Evolutionary conservation across 495 filamentous ascomycete species (phyloP).

Genomic region (Cenococcum geophilum): DNA sequence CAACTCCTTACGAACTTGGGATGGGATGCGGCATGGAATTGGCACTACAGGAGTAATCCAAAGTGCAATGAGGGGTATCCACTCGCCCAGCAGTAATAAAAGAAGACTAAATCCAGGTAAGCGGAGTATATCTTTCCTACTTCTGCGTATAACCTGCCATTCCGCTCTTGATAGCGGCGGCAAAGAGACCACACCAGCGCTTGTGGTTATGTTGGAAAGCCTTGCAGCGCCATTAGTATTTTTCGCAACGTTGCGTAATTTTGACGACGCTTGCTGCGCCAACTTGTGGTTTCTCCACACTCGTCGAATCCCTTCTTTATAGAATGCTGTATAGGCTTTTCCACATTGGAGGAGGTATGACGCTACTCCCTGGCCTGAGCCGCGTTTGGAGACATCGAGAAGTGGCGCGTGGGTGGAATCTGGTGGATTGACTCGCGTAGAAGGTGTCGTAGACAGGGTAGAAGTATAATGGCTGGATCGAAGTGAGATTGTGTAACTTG

Average conservation of each 20-base stretch:
- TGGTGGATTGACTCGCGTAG: constrained; percentile 51
- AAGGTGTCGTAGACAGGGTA: neutral
- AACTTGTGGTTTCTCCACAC: constrained; percentile 53
- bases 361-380: constrained; percentile 37
- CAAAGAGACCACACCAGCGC: constrained; percentile 3
- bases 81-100: constrained; percentile 72
- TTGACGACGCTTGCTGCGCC: constrained; percentile 37
- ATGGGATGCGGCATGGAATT: constrained; percentile 71
- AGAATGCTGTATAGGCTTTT: constrained; percentile 66
- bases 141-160: constrained; percentile 61
- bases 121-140: constrained; percentile 60
- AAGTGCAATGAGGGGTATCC: constrained; percentile 65
- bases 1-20: constrained; percentile 57
- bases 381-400: constrained; percentile 46
- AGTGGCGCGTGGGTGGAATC: constrained; percentile 53
- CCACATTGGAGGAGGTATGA: constrained; percentile 47
- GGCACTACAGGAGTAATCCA: constrained; percentile 67
- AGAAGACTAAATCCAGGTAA: constrained; percentile 70
- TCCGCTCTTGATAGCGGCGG: constrained; percentile 48
- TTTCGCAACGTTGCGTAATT: constrained; percentile 37
- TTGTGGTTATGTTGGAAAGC: neutral
- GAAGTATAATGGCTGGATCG: neutral
- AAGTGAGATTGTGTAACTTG: neutral
- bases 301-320: constrained; percentile 73
- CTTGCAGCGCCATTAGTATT: too few species aligned